Evolutionary conservation across 176 grass and related monocot species (phyloP), one percentile per base, ranked within the genome.

Genomic region (Elaeis guineensis): DNA sequence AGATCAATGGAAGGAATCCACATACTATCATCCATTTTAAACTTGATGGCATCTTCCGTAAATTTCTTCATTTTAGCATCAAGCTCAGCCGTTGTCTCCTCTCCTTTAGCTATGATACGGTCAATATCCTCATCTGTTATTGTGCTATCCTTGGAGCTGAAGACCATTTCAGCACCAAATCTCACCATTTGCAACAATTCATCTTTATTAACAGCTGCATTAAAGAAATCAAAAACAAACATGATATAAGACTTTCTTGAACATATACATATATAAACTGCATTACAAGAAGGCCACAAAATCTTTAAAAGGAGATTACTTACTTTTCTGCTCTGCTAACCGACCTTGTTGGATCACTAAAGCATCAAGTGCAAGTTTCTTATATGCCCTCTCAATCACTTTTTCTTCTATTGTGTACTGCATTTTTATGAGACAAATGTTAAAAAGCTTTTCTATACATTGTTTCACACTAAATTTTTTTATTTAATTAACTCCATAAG

Each of bases 11-110:
- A 21, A 28, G 35, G 11, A 11, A 44, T 14, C 35, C 35, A 55
- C 83, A 59, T 92, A 98, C 93, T 92, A 20, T 98, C 84, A 72
- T 98, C 93, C 93, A 98, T 98, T 71, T 98, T 98, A 72, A 98
- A 92, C 69, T 98, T 92, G 52, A 98, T 92, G 5, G 93, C 93
- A 79, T 98, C 93, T 75, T 98, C 93, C 54, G 93, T 98, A 64
- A 98, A 98, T 60, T 83, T 98, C 80, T 98, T 98, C 93, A 98
- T 98, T 79, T 98, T 98, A 1, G 81, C 93, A 49, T 98, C 88
- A 70, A 98, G 87, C 50, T 89, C 93, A 67, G 93, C 93, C 68
- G 82, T 98, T 70, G 87, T 76, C 64, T 98, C 88, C 75, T 98
- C 93, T 67, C 93, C 93, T 82, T 92, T 98, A 35, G 88, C 93